Base-by-base conservation (phyloP, 2,329 filamentous ascomycete genomes). In the Aspergillus sp. region DNA sequence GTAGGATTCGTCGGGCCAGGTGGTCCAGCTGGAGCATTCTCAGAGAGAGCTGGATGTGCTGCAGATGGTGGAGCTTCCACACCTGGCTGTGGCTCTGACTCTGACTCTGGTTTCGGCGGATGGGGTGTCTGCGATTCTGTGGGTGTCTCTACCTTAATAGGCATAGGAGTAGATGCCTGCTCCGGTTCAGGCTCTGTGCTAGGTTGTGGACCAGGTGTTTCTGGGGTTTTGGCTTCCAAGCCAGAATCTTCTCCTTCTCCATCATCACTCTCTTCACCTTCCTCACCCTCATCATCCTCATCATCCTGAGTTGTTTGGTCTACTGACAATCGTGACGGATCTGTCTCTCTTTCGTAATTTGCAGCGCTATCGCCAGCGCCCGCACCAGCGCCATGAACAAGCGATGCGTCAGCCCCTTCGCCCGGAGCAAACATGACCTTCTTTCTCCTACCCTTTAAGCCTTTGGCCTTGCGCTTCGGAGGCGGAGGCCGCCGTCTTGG, bases 381-480 rank as follows among this genome's bases (percentile, higher is more conserved):
- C 22, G 73, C 72, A 30, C 76, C 80, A 32, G 76, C 74, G 20
- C 66, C 70, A 56, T 74, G 71, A 15, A 74, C 71, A 24, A 62
- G 56, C 22, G 71, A 60, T 34, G 70, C 72, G 59, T 72, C 75
- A 24, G 57, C 73, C 43, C 65, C 77, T 73, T 80, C 66, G 53
- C 78, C 65, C 79, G 70, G 72, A 3, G 73, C 71, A 63, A 86
- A 85, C 60, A 82, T 82, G 42, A 86, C 83, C 71, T 88, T 91
- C 75, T 88, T 90, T 81, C 89, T 93, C 61, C 86, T 83, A 15
- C 90, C 90, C 61, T 91, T 85, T 7, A 89, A 86, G 0, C 90
- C 89, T 73, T 90, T 93, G 48, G 84, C 81, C 80, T 93, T 96
- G 72, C 90, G 88, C 72, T 91, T 92, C 0, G 90, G 90, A 1